A percentile compares a stretch with the other conserved stretches of the same genome.
Conservation (phyloP, 2,329 filamentous ascomycete species). For the Aspergillus unguis region DNA sequence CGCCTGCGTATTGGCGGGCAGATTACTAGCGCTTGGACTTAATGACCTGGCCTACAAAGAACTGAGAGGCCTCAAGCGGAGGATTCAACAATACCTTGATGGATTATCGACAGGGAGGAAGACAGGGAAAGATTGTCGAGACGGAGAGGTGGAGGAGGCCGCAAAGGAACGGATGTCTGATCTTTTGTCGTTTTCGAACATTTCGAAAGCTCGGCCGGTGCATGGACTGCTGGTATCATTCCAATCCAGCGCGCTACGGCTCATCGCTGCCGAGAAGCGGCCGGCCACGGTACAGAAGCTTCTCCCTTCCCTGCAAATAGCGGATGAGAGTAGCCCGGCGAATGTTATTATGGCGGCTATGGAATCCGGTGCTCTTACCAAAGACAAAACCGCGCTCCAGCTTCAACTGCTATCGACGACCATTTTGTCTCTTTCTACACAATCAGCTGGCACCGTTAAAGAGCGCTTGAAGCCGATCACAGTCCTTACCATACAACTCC, state of each 20-base stretch:
- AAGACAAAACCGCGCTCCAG: slow-evolving; percentile 43
- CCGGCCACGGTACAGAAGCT: slow-evolving; percentile 32
- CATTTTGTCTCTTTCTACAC: slow-evolving; percentile 33
- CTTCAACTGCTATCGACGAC: slow-evolving; percentile 44
- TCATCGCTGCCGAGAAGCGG: slow-evolving; percentile 36
- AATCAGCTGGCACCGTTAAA: slow-evolving; percentile 16
- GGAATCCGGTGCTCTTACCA: slow-evolving; percentile 32
- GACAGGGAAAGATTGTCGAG: slow-evolving; percentile 13
- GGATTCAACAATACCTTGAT: slow-evolving; percentile 34
- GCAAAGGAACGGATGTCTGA: slow-evolving; percentile 37
- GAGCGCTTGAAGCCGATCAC: slow-evolving; percentile 29
- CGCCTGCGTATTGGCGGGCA: slow-evolving; percentile 41
- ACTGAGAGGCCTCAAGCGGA: slow-evolving; percentile 37
- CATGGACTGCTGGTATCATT: slow-evolving; percentile 37
- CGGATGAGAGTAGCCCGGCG: slow-evolving; percentile 37
- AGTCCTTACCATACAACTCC: slow-evolving; percentile 38
- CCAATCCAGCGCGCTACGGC: slow-evolving; percentile 40
- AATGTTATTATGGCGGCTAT: slow-evolving; percentile 39
- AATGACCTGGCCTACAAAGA: slow-evolving; percentile 42
- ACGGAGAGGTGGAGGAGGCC: slow-evolving; percentile 25
- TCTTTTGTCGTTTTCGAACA: slow-evolving; percentile 34
- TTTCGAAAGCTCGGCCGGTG: slow-evolving; percentile 25
- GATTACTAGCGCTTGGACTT: slow-evolving; percentile 39
- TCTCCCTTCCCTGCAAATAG: slow-evolving; percentile 29
- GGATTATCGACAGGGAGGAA: slow-evolving; percentile 15